Evolutionary conservation across 192 early-diverging fungal species (phyloP).

Genomic region (Umbelopsis vinacea): DNA sequence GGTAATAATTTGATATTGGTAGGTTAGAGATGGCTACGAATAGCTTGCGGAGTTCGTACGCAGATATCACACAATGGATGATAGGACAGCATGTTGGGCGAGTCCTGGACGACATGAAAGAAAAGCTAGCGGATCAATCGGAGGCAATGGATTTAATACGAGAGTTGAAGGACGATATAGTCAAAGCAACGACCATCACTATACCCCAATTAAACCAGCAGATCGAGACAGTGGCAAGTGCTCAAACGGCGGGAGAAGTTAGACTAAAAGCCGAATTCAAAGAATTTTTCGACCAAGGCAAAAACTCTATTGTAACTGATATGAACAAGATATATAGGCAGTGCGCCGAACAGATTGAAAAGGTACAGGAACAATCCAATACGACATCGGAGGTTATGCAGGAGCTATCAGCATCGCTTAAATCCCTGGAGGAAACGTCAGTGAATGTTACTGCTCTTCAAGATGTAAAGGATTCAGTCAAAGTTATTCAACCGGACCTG

Average conservation of each 20-base stretch:
- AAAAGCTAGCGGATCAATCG: neutral
- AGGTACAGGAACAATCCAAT: too few species aligned
- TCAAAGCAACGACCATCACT: neutral
- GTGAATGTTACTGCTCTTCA: too few species aligned
- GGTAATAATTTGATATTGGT: neutral
- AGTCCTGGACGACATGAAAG: neutral
- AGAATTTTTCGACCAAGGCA: neutral
- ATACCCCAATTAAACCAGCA: neutral
- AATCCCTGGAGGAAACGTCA: too few species aligned
- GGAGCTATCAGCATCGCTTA: too few species aligned
- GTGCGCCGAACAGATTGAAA: too few species aligned
- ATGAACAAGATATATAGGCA: too few species aligned
- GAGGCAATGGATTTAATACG: neutral
- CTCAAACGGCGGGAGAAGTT: neutral
- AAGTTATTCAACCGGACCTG: too few species aligned
- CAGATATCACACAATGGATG: neutral
- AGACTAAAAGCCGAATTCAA: neutral
- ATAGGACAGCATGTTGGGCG: neutral
- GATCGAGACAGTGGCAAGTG: neutral
- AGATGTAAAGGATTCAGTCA: too few species aligned
- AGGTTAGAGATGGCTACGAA: too few species aligned
- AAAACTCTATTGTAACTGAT: neutral
- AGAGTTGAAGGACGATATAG: neutral
- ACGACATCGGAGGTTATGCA: too few species aligned
- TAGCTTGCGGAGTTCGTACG: neutral